Percentiles rank a stretch among this genome's conserved stretches.
These are phyloP conservation scores for Solanum boliviense DNA, from an alignment of 257 asterid species.

Conservation along the genomic window DNA sequence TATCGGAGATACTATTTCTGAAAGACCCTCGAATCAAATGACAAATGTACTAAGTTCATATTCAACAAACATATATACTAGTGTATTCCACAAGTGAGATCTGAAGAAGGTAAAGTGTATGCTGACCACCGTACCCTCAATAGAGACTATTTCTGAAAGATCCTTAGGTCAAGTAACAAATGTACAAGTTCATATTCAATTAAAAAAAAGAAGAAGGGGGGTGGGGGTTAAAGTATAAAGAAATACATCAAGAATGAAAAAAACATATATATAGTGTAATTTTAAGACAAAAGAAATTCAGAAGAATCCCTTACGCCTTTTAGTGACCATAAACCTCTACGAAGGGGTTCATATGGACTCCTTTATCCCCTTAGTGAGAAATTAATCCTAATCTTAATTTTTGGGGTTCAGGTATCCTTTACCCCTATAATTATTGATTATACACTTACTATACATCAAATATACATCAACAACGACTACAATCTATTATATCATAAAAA, in stretches of 20 bases:
- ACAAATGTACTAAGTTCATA: neutral
- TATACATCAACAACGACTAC: neutral
- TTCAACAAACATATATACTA: no score
- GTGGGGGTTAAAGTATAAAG: no score
- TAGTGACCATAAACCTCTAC: neutral
- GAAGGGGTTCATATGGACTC: neutral
- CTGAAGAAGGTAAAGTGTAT: neutral
- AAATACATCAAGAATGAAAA: neutral
- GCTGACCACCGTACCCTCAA: accelerated
- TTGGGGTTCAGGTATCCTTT: accelerated
- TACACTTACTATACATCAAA: accelerated
- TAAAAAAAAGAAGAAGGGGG: no score
- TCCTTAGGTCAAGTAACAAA: accelerated
- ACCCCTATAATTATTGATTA: neutral
- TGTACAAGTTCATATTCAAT: no score
- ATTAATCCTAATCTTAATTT: neutral
- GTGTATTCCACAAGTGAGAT: no score
- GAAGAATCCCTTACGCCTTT: neutral
- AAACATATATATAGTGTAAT: neutral
- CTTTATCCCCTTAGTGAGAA: neutral
- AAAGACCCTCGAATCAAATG: accelerated
- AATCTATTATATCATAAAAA: neutral
- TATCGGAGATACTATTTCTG: neutral
- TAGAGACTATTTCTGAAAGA: no score
- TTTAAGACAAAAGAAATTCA: neutral